Percentiles rank a stretch among this genome's conserved stretches.
phyloP scores from a whole-genome alignment of 331 rosid species.

The Phaseolus coccineus region DNA sequence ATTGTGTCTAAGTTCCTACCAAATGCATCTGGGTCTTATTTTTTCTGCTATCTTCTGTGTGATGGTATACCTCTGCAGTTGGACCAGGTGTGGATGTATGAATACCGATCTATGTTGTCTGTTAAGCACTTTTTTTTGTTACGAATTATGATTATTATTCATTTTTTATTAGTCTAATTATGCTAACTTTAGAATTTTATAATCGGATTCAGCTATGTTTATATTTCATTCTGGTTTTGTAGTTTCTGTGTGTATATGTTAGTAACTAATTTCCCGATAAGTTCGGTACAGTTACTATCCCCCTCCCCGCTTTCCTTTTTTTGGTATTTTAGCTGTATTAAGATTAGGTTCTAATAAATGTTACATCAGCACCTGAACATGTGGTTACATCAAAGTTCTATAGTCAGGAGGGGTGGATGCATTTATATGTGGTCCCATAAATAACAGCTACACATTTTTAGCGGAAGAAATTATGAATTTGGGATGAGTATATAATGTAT shows the following conservation, averaged over 20 bases:
- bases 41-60: neutral
- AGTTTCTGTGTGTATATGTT: neutral
- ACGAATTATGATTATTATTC: neutral
- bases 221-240: neutral
- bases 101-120: neutral
- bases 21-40: neutral
- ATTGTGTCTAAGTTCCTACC: neutral
- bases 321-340: neutral
- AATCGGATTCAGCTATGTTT: neutral
- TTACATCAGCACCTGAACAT: neutral
- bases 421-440: neutral
- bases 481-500: neutral
- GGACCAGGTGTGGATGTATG: conserved; percentile 28
- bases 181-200: neutral
- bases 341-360: neutral
- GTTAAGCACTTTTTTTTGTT: neutral
- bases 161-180: neutral
- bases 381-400: conserved; percentile 16
- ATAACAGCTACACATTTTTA: neutral
- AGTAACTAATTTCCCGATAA: neutral
- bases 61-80: neutral
- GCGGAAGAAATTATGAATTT: conserved; percentile 6
- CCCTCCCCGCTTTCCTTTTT: neutral
- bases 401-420: neutral
- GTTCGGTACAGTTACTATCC: neutral